phyloP scores from a whole-genome alignment of 331 rosid genomes.

The Acacia pycnantha region DNA sequence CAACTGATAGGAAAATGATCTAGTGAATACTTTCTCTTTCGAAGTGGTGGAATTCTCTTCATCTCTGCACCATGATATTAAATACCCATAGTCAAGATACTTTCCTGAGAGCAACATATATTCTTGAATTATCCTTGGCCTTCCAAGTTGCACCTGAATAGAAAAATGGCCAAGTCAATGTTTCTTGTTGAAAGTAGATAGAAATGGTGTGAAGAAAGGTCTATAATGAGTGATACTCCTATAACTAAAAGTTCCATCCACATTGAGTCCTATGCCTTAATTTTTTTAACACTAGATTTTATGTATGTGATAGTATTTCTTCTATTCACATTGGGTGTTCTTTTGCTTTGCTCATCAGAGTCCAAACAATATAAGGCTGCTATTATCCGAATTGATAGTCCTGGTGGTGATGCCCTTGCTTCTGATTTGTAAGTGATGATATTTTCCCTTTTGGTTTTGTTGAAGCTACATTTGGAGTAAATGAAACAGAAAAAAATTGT shows the following conservation, averaged over 20 bases:
- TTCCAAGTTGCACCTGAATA: neutral
- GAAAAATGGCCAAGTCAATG: neutral
- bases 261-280: constrained; percentile 3
- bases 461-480: neutral
- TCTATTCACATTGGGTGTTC: constrained; percentile 17
- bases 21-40: neutral
- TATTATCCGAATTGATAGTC: constrained; percentile 91
- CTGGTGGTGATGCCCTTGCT: constrained; percentile 99
- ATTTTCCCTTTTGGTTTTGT: neutral
- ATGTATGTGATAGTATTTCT: neutral
- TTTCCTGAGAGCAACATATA: neutral
- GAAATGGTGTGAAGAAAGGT: neutral
- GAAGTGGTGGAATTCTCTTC: neutral
- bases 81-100: neutral
- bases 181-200: neutral
- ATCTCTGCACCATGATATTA: neutral
- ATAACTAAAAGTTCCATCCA: neutral
- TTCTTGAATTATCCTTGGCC: neutral
- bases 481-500: neutral
- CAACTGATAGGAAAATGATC: neutral
- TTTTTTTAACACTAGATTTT: neutral
- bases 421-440: constrained; percentile 92
- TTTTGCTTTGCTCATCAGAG: constrained; percentile 46
- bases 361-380: constrained; percentile 86
- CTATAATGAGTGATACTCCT: neutral